Evolutionary conservation across 176 grass and related monocot genomes (phyloP).

Genomic region (sorghum (Sorghum bicolor)): DNA sequence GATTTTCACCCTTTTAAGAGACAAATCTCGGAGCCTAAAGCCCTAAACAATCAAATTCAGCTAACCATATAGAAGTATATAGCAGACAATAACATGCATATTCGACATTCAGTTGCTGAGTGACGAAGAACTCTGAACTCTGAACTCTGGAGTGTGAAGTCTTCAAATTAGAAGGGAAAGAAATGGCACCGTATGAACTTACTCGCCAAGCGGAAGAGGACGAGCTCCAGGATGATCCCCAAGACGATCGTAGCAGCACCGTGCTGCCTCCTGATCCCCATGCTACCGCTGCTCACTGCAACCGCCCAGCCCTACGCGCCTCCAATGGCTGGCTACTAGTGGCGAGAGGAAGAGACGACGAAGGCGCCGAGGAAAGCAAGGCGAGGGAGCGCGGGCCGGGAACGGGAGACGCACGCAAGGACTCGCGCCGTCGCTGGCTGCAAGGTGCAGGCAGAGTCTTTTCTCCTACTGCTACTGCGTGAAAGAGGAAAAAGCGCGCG

Average conservation of each 20-base stretch:
- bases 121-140: neutral
- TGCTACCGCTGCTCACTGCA: neutral
- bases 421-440: slow-evolving; percentile 7
- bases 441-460: neutral
- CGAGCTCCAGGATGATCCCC: slow-evolving; percentile 4
- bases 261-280: slow-evolving; percentile 22
- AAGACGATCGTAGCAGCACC: neutral
- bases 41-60: neutral
- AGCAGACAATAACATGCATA: neutral
- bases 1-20: neutral
- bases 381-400: neutral
- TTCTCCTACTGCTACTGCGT: slow-evolving; percentile 15
- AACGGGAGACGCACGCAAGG: slow-evolving; percentile 12
- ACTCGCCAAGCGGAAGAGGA: slow-evolving; percentile 42
- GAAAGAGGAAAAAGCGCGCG: neutral
- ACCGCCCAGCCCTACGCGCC: neutral
- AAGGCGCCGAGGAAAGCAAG: neutral
- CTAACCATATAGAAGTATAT: neutral
- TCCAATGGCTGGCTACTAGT: neutral
- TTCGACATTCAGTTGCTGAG: neutral
- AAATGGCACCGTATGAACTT: neutral
- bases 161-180: neutral
- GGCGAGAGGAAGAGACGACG: neutral
- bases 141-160: neutral
- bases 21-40: neutral